Conservation (phyloP, 1,284 basidiomycete genomes). For the Thecaphora frezii region DNA sequence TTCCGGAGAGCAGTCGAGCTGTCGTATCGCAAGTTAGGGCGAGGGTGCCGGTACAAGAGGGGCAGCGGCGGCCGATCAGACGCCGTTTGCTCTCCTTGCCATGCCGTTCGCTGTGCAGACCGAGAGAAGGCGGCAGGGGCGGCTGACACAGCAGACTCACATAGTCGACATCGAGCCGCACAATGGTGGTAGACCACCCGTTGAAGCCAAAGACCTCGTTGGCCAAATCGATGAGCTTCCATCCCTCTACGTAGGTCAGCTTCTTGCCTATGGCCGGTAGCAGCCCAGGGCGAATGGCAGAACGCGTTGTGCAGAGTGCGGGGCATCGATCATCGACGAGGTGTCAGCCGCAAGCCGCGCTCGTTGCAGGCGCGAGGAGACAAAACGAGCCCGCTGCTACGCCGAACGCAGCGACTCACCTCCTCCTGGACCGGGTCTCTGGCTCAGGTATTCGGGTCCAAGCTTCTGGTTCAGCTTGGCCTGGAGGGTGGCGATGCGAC, state of each 20-base stretch:
- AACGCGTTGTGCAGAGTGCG: not conserved
- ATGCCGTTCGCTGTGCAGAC: too few species aligned
- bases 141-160: too few species aligned
- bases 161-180: slow-evolving; percentile 72
- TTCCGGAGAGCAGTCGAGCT: slow-evolving; percentile 63
- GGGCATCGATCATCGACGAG: too few species aligned
- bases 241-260: slow-evolving; percentile 92
- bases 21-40: too few species aligned
- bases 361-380: not conserved
- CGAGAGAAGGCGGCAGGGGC: too few species aligned
- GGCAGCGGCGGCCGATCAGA: not conserved
- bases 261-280: slow-evolving; percentile 62
- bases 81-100: not conserved
- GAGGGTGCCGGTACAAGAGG: too few species aligned
- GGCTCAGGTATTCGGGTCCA: slow-evolving; percentile 88
- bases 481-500: slow-evolving; percentile 70
- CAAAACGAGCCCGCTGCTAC: not conserved
- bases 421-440: slow-evolving; percentile 79
- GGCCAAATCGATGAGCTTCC: slow-evolving; percentile 74
- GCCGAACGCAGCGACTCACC: slow-evolving; percentile 6
- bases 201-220: slow-evolving; percentile 99
- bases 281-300: not conserved
- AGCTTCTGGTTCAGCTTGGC: slow-evolving; percentile 81
- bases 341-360: not conserved
- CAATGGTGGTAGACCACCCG: slow-evolving; percentile 88